Percentiles rank a stretch among this genome's conserved stretches.
Conservation (phyloP, 306 rosid species). For the Castanopsis chinensis region DNA sequence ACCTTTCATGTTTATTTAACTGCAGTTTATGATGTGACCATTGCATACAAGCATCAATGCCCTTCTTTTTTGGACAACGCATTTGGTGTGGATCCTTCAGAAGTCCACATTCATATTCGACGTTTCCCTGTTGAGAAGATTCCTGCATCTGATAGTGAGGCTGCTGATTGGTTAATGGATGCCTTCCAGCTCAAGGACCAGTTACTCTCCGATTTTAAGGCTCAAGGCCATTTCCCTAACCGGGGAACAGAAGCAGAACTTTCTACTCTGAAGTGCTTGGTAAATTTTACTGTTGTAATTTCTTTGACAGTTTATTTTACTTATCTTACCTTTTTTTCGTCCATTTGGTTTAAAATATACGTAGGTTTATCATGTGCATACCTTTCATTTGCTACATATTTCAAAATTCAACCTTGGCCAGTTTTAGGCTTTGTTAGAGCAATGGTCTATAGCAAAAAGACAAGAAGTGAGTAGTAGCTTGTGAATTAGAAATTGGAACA, state of each 20-base stretch:
- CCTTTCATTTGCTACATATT: constrained; percentile 70
- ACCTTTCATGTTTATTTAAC: constrained; percentile 4
- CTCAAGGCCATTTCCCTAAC: constrained; percentile 67
- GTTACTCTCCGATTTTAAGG: constrained; percentile 55
- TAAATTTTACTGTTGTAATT: constrained; percentile 42
- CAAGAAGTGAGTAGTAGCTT: constrained; percentile 27
- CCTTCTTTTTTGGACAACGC: constrained; percentile 91
- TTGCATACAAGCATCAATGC: constrained; percentile 76
- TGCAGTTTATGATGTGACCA: constrained; percentile 83
- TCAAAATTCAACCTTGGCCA: constrained; percentile 49
- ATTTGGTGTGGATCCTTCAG: constrained; percentile 89
- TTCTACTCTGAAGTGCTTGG: constrained; percentile 52
- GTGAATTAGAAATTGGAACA: constrained; percentile 7
- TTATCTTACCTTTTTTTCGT: constrained; percentile 64
- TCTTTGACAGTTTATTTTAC: constrained; percentile 51
- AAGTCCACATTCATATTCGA: constrained; percentile 79
- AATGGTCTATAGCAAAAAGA: constrained; percentile 41
- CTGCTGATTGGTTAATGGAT: constrained; percentile 68
- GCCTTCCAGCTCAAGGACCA: constrained; percentile 53
- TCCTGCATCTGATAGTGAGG: constrained; percentile 55
- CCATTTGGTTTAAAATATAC: constrained; percentile 69
- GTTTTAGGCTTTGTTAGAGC: constrained; percentile 44
- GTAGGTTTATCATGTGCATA: constrained; percentile 70
- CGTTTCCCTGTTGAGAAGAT: constrained; percentile 61
- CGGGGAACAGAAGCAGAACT: constrained; percentile 46